Conservation (phyloP, 2,329 filamentous ascomycete species). For the Sclerotinia sclerotiorum region DNA sequence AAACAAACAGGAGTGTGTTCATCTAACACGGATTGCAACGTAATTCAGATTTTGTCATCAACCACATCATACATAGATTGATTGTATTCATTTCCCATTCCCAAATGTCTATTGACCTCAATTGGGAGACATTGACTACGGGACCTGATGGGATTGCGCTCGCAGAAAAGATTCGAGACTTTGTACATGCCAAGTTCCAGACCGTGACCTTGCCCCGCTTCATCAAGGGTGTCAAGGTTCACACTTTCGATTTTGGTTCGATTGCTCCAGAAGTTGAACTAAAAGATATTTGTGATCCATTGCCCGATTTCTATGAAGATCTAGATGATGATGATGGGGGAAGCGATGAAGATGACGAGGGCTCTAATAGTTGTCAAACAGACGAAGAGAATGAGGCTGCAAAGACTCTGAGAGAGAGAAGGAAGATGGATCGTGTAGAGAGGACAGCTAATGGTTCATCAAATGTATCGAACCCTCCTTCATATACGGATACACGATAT, state of each 20-base stretch:
- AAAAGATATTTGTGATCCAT: constrained; percentile 94
- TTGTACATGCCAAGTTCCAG: constrained; percentile 96
- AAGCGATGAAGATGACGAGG: constrained; percentile 48
- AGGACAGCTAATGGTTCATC: constrained; percentile 38
- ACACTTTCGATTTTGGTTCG: constrained; percentile 88
- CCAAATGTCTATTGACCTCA: constrained; percentile 92
- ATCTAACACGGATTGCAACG: background rate
- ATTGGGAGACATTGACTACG: constrained; percentile 89
- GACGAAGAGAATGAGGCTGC: constrained; percentile 26
- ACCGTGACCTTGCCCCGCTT: constrained; percentile 87
- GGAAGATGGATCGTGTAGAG: constrained; percentile 41
- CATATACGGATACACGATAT: constrained; percentile 46
- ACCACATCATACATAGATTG: background rate
- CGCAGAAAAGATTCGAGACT: constrained; percentile 82
- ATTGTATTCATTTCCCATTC: background rate
- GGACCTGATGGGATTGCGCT: constrained; percentile 84
- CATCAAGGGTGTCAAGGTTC: constrained; percentile 93
- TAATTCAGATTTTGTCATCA: background rate
- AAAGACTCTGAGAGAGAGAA: constrained; percentile 40
- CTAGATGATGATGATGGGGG: constrained; percentile 63
- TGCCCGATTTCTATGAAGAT: constrained; percentile 94
- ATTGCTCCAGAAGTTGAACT: constrained; percentile 83
- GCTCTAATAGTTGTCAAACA: constrained; percentile 27
- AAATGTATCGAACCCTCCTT: constrained; percentile 31
- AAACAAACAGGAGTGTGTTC: background rate